A percentile compares a stretch with the other conserved stretches of the same genome.
Evolutionary conservation across 179 eudicot species (phyloP).

Genomic region (Gypsophila paniculata): DNA sequence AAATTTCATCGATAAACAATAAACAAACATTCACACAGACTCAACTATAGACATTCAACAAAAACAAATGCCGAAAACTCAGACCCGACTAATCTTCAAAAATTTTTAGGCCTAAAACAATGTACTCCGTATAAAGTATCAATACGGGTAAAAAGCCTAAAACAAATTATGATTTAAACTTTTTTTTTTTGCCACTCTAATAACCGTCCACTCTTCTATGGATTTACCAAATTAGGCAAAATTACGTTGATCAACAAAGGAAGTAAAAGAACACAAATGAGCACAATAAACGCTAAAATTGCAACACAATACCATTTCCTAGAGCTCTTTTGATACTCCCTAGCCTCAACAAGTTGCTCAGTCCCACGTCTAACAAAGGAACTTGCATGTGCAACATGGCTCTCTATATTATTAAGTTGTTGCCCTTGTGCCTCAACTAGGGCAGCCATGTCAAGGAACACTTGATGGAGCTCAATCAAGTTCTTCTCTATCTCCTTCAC

Average conservation of each 20-base stretch:
- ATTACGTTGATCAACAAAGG: not conserved
- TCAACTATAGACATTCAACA: not conserved
- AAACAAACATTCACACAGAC: not conserved
- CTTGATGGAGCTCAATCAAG: slow-evolving; percentile 81
- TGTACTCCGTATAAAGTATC: no score
- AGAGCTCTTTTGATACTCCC: slow-evolving; percentile 62
- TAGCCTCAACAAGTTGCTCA: slow-evolving; percentile 60
- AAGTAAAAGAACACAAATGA: slow-evolving; percentile 38
- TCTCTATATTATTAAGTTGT: slow-evolving; percentile 83
- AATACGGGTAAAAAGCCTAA: not conserved
- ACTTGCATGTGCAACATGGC: slow-evolving; percentile 70
- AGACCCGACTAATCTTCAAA: not conserved
- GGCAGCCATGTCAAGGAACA: slow-evolving; percentile 92
- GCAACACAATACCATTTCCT: slow-evolving; percentile 67
- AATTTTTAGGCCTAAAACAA: not conserved
- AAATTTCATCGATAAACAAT: no score
- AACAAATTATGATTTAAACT: not conserved
- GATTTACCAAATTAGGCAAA: not conserved
- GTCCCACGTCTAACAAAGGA: slow-evolving; percentile 62
- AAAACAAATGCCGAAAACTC: not conserved
- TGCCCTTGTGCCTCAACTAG: slow-evolving; percentile 95
- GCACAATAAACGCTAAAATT: slow-evolving; percentile 47
- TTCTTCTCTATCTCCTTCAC: slow-evolving; percentile 83
- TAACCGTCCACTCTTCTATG: not conserved
- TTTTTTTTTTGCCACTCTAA: no score